Evolutionary conservation across 345 rosid genomes (phyloP).

Genomic region (Barbarea vulgaris): DNA sequence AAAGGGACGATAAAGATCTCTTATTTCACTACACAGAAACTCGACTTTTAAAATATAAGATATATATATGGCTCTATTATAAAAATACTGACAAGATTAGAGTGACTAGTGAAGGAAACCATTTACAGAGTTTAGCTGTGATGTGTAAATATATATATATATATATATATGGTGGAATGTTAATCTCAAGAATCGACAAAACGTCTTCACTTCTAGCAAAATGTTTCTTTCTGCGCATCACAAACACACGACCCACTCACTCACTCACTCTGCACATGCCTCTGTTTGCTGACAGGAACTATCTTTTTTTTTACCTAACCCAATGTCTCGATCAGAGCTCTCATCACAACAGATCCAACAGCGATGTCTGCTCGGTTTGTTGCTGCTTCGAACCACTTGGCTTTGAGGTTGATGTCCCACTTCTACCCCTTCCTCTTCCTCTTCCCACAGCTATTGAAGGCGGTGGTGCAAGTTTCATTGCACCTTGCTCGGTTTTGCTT

Average conservation of each 20-base stretch:
- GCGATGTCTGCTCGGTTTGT: slow-evolving; percentile 54
- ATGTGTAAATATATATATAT: neutral
- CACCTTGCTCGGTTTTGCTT: slow-evolving; percentile 56
- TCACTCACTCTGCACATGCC: slow-evolving; percentile 12
- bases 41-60: neutral
- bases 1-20: slow-evolving; percentile 9
- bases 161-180: neutral
- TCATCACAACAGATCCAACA: slow-evolving; percentile 69
- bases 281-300: neutral
- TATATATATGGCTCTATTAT: neutral
- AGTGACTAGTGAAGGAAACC: slow-evolving; percentile 12
- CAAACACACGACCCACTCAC: slow-evolving; percentile 16
- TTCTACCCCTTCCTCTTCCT: slow-evolving; percentile 69
- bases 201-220: neutral
- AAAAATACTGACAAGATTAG: neutral
- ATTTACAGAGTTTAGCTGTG: slow-evolving; percentile 5
- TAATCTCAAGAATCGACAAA: slow-evolving; percentile 18
- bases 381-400: slow-evolving; percentile 51
- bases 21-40: slow-evolving; percentile 5
- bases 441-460: slow-evolving; percentile 73
- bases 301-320: slow-evolving; percentile 12
- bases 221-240: slow-evolving; percentile 5
- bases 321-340: neutral
- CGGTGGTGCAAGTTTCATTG: slow-evolving; percentile 88
- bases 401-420: slow-evolving; percentile 42